phyloP scores from a whole-genome alignment of 2,329 filamentous ascomycete genomes.

The Pyricularia grisea region DNA sequence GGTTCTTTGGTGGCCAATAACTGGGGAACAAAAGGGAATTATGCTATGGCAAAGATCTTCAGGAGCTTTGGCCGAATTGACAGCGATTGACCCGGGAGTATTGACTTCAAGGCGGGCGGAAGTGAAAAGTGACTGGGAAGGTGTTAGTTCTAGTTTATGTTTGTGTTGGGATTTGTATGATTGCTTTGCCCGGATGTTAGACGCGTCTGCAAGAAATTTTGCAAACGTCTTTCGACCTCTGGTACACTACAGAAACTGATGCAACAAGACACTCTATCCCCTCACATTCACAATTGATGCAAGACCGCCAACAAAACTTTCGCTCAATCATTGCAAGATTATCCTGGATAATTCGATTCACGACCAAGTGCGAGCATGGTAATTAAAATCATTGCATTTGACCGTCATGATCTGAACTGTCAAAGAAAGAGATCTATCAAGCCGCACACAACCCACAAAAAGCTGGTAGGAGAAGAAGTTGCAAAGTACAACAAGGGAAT shows the following conservation, averaged over 20 bases:
- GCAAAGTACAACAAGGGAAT: slow-evolving; percentile 37
- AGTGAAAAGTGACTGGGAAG: background rate
- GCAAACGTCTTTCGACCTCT: background rate
- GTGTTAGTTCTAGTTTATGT: background rate
- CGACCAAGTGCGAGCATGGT: too few species aligned
- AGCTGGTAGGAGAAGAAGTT: slow-evolving; percentile 23
- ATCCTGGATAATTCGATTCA: background rate
- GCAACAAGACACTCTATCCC: background rate
- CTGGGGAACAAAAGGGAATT: background rate
- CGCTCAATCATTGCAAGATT: background rate
- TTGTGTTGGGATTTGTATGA: background rate
- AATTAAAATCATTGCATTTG: slow-evolving; percentile 8
- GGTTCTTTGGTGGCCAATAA: background rate
- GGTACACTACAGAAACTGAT: background rate
- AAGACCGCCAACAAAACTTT: background rate
- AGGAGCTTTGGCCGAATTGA: too few species aligned
- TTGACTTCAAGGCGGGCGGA: background rate
- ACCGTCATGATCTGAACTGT: background rate
- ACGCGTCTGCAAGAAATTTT: background rate
- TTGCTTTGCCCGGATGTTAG: background rate
- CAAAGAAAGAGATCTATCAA: slow-evolving; percentile 23
- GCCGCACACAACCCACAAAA: slow-evolving; percentile 25
- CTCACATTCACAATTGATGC: background rate
- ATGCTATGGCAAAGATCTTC: background rate
- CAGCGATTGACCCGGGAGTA: too few species aligned